Base-by-base conservation (phyloP, 176 grass and related monocot genomes). In the Microstegium vimineum region DNA sequence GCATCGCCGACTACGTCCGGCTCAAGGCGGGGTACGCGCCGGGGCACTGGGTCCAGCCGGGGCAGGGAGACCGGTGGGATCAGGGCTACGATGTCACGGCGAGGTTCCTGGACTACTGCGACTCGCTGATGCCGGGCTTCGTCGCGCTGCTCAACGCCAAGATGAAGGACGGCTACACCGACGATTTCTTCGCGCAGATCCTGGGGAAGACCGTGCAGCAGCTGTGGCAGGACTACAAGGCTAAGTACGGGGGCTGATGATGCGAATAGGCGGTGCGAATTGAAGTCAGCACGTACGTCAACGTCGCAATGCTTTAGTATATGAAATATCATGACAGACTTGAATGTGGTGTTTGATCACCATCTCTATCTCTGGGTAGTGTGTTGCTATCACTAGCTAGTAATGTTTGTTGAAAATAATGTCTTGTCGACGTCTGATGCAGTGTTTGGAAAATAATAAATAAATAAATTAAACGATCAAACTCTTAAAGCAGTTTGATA, bases 1-100 rank as follows among this genome's bases (percentile, higher is more conserved):
- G 94, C 7, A 90, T 97, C 76, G 94, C 94, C 52, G 90, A 97
- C 84, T 97, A 38, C 69, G 92, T 97, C 6, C 75, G 95, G 22
- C 83, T 97, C 5, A 85, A 84, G 70, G 95, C 90, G 0, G 87
- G 83, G 37, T 86, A 86, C 30, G 81, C 77, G n/a, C 90, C 86
- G 23, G 66, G 49, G 57, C 78, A 94, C 73, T 94, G 95, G 95
- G 81, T n/a, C n/a, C n/a, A 66, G 69, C 64, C 92, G 0, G 92
- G 92, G 17, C 54, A 87, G 31, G 91, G 94, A 0, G 66, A 92
- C 73, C 17, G 73, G 13, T 97, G 94, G 94, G 89, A 92, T 23
- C 78, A 92, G 33, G 87, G 89, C 0, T 94, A 94, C 30, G 90
- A 88, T 31, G 90, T 94, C 2, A 94, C 90, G 18, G 93, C 90